These are phyloP conservation scores for Plectosphaerella sp. DNA, from an alignment of 2,329 filamentous ascomycete species.

Conservation along the genomic window DNA sequence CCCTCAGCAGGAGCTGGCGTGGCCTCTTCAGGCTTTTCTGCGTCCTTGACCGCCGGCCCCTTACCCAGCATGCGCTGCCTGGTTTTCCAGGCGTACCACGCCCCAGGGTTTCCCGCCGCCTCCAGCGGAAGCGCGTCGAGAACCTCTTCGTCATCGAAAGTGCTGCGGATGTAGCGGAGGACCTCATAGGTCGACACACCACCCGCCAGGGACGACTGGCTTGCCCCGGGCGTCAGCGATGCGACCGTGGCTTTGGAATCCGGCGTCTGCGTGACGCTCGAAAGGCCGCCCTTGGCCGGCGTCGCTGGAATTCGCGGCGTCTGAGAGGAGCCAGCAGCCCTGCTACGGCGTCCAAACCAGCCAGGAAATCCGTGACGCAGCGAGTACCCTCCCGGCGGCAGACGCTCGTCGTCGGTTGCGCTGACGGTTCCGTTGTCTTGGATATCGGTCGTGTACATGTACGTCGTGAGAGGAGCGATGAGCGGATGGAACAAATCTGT, in stretches of 20 bases:
- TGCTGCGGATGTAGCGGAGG: slow-evolving; percentile 73
- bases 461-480: slow-evolving; percentile 88
- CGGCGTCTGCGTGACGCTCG: slow-evolving; percentile 22
- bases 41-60: background rate
- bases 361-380: slow-evolving; percentile 84
- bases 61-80: slow-evolving; percentile 31
- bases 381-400: slow-evolving; percentile 87
- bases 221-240: background rate
- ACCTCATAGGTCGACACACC: slow-evolving; percentile 60
- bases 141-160: slow-evolving; percentile 73
- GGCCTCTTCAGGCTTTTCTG: background rate
- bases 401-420: slow-evolving; percentile 74
- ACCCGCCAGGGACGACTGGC: slow-evolving; percentile 20
- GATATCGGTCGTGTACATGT: slow-evolving; percentile 81
- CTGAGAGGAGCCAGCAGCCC: slow-evolving; percentile 27
- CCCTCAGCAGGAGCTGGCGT: too few species aligned
- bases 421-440: slow-evolving; percentile 74
- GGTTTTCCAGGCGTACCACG: slow-evolving; percentile 89
- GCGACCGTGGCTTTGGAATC: slow-evolving; percentile 20
- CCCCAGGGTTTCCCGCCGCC: slow-evolving; percentile 82
- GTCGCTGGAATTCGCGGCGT: slow-evolving; percentile 25
- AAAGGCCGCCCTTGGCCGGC: slow-evolving; percentile 14
- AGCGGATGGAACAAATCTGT: slow-evolving; percentile 95
- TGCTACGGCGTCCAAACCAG: slow-evolving; percentile 70
- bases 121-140: slow-evolving; percentile 76